Base-by-base conservation (phyloP, 176 grass and related monocot species). In the Dactylis glomerata region DNA sequence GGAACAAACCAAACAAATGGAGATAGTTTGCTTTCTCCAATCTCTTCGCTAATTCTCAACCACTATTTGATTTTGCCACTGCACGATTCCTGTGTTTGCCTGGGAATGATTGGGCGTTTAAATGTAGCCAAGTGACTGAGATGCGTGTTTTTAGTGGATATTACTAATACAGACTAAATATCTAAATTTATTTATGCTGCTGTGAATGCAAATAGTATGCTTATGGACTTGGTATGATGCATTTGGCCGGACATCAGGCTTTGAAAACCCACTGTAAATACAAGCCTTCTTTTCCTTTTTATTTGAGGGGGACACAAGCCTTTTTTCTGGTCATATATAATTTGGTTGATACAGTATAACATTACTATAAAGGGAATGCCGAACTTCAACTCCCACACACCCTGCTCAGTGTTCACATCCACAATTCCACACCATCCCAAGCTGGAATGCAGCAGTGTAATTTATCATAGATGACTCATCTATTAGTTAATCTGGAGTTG, bases 141-240 rank as follows among this genome's bases (percentile, higher is more conserved):
- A 20, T 45, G 13, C 34, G 38, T 4, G 52, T 70, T 70, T 78
- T 66, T 37, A 71, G 22, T 24, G 28, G 47, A 66, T 57, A 85
- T 63, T 24, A 28, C 37, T 61, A 45, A 59, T 62, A 30, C 56
- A 0, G 36, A 59, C 56, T 13, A 55, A 72, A 16, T 30, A 63
- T 75, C 8, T 7, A 13, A 6, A 46, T 72, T 45, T 83, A 20
- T 59, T 13, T 72, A 30, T 59, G 36, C 33, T 66, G 47, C 15
- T 71, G 66, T 41, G 23, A 71, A 71, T 71, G 49, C 49, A 38
- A n/a, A 37, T 68, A 73, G 44, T 62, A 62, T 74, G 30, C 28
- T 83, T 83, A 19, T 59, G 81, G 26, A 30, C 34, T 73, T 38
- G 81, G 81, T 82, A 59, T 58, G 15, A 73, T 55, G 81, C 10